Evolutionary conservation across 805 yeast genomes (phyloP).

Genomic region (Yamadazyma paraphyllophila): DNA sequence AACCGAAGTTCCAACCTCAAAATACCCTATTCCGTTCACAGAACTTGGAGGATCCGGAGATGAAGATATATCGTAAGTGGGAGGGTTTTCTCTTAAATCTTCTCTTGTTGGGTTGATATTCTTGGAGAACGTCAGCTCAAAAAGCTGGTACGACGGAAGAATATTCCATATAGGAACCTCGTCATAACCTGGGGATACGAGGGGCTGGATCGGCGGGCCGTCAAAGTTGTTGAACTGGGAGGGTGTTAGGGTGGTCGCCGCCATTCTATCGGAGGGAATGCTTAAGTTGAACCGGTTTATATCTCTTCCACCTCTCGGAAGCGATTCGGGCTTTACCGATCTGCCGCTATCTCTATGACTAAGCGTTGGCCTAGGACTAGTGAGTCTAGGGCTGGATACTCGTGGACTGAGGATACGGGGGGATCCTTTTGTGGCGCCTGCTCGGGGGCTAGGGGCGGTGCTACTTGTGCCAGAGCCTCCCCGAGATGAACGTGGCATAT

Average conservation of each 20-base stretch:
- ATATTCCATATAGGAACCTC: constrained; percentile 39
- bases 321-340: neutral
- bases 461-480: too few relatives aligned
- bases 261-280: constrained; percentile 1
- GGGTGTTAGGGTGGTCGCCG: neutral
- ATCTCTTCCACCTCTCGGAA: neutral
- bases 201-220: constrained; percentile 6
- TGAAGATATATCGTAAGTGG: constrained; percentile 21
- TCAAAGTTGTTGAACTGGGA: neutral
- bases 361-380: neutral
- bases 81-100: constrained; percentile 30
- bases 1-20: neutral
- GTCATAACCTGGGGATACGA: constrained; percentile 16
- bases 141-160: constrained; percentile 41
- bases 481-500: too few relatives aligned
- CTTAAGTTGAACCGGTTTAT: constrained; percentile 6
- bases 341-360: neutral
- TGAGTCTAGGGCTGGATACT: neutral
- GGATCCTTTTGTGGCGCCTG: too few relatives aligned
- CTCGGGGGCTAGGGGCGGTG: too few relatives aligned
- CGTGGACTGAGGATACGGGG: neutral
- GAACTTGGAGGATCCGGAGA: neutral
- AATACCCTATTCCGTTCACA: neutral
- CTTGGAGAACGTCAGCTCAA: constrained; percentile 36
- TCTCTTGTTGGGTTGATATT: constrained; percentile 32